phyloP scores from a whole-genome alignment of 371 early-diverging fungal genomes.

The Batkoa obscura region DNA sequence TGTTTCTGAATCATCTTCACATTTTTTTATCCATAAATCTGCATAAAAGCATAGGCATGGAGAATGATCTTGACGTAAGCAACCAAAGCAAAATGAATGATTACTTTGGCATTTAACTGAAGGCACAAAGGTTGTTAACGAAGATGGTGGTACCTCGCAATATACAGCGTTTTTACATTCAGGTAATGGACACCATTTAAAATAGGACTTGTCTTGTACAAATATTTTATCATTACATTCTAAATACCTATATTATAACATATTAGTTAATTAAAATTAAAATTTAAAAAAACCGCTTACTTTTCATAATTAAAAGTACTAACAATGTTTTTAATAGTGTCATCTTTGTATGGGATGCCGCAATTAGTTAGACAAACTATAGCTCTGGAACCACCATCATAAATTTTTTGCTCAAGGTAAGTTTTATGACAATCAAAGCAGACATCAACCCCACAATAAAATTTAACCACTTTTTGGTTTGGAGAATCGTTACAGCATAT shows the following conservation, averaged over 20 bases:
- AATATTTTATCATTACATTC: slow-evolving; percentile 48
- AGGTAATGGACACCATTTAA: slow-evolving; percentile 91
- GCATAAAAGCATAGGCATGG: slow-evolving; percentile 79
- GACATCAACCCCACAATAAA: slow-evolving; percentile 72
- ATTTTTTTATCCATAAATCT: slow-evolving; percentile 82
- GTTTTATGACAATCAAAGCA: slow-evolving; percentile 68
- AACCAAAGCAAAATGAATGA: slow-evolving; percentile 84
- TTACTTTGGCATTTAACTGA: slow-evolving; percentile 69
- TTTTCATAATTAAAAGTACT: slow-evolving; percentile 20
- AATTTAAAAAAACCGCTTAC: too few relatives aligned
- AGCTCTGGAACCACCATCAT: slow-evolving; percentile 57
- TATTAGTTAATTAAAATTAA: too few relatives aligned
- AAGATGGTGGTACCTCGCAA: slow-evolving; percentile 50
- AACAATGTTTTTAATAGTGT: slow-evolving; percentile 46
- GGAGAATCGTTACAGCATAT: slow-evolving; percentile 63
- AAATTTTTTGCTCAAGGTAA: slow-evolving; percentile 67
- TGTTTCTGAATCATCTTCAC: slow-evolving; percentile 93
- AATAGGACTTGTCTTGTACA: slow-evolving; percentile 61
- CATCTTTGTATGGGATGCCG: slow-evolving; percentile 57
- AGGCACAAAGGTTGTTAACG: slow-evolving; percentile 58
- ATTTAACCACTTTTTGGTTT: slow-evolving; percentile 35
- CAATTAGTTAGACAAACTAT: slow-evolving; percentile 78
- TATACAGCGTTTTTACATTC: slow-evolving; percentile 87
- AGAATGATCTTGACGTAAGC: slow-evolving; percentile 73
- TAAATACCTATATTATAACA: not conserved